phyloP scores from a whole-genome alignment of 139 green algal genomes.

The Chlamydomonas urium region DNA sequence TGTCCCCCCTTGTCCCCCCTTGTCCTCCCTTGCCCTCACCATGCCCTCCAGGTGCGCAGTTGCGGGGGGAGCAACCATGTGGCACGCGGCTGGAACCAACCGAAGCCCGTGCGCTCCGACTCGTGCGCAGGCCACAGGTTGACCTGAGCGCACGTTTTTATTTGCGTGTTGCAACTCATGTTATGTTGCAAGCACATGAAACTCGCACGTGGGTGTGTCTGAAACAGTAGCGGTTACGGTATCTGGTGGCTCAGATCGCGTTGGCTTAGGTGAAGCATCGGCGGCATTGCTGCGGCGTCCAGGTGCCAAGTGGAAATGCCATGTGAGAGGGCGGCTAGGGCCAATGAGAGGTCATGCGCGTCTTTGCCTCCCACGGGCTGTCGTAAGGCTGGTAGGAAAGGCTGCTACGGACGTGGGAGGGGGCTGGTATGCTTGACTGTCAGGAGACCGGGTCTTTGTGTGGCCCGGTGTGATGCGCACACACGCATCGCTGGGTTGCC shows the following conservation, averaged over 20 bases:
- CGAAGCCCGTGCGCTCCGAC: conserved; percentile 28
- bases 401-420: too few relatives aligned
- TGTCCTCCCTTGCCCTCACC: conserved; percentile 16
- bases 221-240: background rate
- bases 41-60: conserved; percentile 22
- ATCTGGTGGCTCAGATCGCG: background rate
- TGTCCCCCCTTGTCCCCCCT: background rate
- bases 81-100: conserved; percentile 35
- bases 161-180: background rate
- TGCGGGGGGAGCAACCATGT: conserved; percentile 34
- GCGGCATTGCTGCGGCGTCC: background rate
- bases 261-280: too few relatives aligned
- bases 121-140: conserved; percentile 28
- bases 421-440: too few relatives aligned
- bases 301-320: background rate
- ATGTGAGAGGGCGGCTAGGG: background rate
- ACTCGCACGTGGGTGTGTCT: background rate
- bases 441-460: too few relatives aligned
- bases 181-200: background rate
- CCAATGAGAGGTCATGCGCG: background rate
- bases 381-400: background rate
- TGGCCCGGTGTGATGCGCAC: too few relatives aligned
- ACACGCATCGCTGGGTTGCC: too few relatives aligned
- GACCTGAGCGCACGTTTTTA: conserved; percentile 6
- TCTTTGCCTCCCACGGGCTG: background rate